Base-by-base conservation (phyloP, 805 yeast genomes). In the Clavispora phyllophila region DNA sequence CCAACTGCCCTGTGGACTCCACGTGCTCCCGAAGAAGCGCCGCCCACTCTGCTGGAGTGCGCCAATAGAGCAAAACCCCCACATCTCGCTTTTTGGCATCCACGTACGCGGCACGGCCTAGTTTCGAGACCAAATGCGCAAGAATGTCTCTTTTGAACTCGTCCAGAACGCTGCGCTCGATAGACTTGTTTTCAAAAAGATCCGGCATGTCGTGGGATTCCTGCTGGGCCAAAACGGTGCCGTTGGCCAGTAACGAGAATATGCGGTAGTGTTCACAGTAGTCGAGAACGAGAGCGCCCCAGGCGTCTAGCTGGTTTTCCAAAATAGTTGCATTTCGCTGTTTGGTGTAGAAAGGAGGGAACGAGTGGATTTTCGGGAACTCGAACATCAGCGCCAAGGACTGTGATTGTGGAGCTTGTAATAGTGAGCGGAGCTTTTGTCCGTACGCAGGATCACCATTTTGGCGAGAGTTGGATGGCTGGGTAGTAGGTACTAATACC, bases 311-410 rank as follows among this genome's bases (percentile, higher is more conserved):
- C 62, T 91, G 99, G 9, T 87, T 81, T 24, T 75, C 73, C 68
- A 86, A 78, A 2, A 93, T 83, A 9, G 85, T 79, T 28, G 81
- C 75, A 54, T 91, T 90, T 18, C 93, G 89, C 63, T 91, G 99
- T 47, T 79, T 74, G 8, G 98, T 93, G 66, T 81, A 91, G 51
- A 91, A 79, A 0, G 99, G 99, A 5, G 97, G 97, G 61, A 89
- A 91, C 14, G 68, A 53, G 51, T 70, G 68, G 38, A 70, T 67
- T 45, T 66, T 65, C n/a, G 75, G 74, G 51, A 68, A 70, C 40
- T 53, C 51, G 49, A 62, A 68, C 47, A 37, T 37, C 6, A 9
- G 20, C 19, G 6, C 20, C 18, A 18, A 5, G 28, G 18, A 27
- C 15, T 9, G 9, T 9, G 18, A 5, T 22, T 5, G 23, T 22